Conservation (phyloP, 768 basidiomycete genomes). For the Mycena pura region DNA sequence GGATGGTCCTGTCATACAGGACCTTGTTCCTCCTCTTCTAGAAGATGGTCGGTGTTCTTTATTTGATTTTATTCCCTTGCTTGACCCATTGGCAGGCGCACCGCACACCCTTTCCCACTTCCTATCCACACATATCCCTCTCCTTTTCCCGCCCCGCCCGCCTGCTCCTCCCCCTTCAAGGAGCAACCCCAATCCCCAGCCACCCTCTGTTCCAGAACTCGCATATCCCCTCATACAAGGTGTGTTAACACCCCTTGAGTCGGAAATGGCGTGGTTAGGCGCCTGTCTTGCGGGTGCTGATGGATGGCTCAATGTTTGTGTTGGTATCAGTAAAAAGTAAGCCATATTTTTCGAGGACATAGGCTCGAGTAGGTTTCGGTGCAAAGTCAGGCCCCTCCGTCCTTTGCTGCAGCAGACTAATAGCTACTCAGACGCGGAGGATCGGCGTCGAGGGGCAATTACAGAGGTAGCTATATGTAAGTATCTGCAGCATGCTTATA, state of each 20-base stretch:
- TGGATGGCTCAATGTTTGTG: conserved; percentile 92
- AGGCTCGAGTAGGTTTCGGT: too few species aligned
- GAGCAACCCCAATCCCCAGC: conserved; percentile 44
- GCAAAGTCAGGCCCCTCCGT: too few species aligned
- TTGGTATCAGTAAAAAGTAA: conserved; percentile 58
- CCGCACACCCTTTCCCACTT: conserved; percentile 74
- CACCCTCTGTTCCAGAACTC: conserved; percentile 51
- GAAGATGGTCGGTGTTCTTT: conserved; percentile 69
- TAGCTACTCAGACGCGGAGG: too few species aligned
- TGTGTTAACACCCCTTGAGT: conserved; percentile 78
- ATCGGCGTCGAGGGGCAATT: too few species aligned
- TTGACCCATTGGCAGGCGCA: conserved; percentile 54
- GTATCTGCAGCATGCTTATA: not conserved
- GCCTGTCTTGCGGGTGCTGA: conserved; percentile 92
- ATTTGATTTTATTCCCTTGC: not conserved
- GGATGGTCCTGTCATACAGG: conserved; percentile 90
- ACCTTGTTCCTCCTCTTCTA: conserved; percentile 79
- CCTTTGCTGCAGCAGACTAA: too few species aligned
- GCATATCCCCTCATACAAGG: conserved; percentile 89
- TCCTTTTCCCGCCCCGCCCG: conserved; percentile 71
- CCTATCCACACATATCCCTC: conserved; percentile 76
- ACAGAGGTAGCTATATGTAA: conserved; percentile 2
- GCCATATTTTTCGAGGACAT: conserved; percentile 1
- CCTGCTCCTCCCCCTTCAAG: conserved; percentile 52
- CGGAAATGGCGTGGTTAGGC: conserved; percentile 95